Conservation (phyloP, 2,329 filamentous ascomycete genomes). For the Coniochaeta hoffmannii region DNA sequence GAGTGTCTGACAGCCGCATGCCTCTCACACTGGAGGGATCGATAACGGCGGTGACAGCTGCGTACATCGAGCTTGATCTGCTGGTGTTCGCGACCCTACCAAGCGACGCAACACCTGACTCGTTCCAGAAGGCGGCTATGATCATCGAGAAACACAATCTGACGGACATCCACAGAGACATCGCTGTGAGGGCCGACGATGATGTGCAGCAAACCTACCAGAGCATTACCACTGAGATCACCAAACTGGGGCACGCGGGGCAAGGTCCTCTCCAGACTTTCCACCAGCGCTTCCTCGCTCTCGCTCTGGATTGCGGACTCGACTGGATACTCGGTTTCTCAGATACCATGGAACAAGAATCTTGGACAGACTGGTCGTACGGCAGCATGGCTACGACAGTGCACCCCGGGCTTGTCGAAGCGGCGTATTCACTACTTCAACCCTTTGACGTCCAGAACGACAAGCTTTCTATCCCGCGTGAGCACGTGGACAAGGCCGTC, state of each 20-base stretch:
- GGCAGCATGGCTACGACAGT: too few species aligned
- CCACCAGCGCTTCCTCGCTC: conserved; percentile 5
- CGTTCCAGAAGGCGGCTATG: conserved; percentile 1
- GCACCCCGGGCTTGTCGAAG: too few species aligned
- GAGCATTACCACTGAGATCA: too few species aligned
- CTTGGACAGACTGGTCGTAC: not conserved
- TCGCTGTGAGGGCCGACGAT: too few species aligned
- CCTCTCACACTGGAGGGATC: not conserved
- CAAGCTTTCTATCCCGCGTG: too few species aligned
- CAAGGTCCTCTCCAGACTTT: not conserved
- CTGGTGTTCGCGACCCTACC: conserved; percentile 9
- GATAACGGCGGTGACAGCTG: conserved; percentile 9
- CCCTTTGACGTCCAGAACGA: too few species aligned
- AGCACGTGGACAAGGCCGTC: not conserved
- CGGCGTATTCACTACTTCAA: too few species aligned
- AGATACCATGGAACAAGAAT: not conserved
- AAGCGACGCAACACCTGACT: not conserved
- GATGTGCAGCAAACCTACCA: too few species aligned
- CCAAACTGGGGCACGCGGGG: not conserved
- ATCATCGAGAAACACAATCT: conserved; percentile 7
- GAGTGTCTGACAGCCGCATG: not conserved
- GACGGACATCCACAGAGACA: not conserved
- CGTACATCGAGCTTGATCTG: conserved; percentile 16
- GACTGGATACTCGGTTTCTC: conserved; percentile 12
- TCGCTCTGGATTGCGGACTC: conserved; percentile 11